Evolutionary conservation across 176 grass and related monocot genomes (phyloP).

Genomic region (Zea mays): DNA sequence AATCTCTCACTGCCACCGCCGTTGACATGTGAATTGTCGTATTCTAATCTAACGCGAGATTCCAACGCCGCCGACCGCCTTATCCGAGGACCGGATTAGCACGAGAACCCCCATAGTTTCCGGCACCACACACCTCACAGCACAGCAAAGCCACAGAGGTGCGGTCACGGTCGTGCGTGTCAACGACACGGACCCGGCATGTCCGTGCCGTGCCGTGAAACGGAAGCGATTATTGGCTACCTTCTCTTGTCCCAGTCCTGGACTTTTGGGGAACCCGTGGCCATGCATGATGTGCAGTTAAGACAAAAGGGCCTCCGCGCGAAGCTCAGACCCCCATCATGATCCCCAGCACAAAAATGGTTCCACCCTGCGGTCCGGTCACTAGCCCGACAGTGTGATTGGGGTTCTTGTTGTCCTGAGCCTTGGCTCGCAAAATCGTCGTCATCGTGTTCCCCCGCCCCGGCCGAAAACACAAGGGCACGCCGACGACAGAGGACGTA

Average conservation of each 20-base stretch:
- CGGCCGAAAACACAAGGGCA: background rate
- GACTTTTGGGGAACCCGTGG: constrained; percentile 36
- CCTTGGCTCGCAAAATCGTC: background rate
- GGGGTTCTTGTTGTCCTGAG: background rate
- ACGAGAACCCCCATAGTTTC: background rate
- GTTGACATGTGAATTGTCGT: background rate
- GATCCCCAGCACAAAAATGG: background rate
- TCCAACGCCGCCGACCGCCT: background rate
- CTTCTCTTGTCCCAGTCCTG: background rate
- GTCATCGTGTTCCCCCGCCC: constrained; percentile 25
- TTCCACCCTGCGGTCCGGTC: background rate
- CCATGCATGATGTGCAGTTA: constrained; percentile 32
- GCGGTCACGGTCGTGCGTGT: background rate
- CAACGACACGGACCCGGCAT: background rate
- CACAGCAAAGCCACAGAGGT: background rate
- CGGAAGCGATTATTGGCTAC: background rate
- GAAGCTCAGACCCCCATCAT: background rate
- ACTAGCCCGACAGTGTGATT: constrained; percentile 14
- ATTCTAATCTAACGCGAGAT: too few species aligned
- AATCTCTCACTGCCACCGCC: background rate
- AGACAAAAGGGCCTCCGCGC: background rate
- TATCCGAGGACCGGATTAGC: background rate
- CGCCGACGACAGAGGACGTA: too few species aligned
- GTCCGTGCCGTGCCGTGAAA: constrained; percentile 11
- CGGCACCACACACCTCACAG: background rate